These are phyloP conservation scores for Bacidia gigantensis DNA, from an alignment of 495 filamentous ascomycete genomes.

Conservation along the genomic window DNA sequence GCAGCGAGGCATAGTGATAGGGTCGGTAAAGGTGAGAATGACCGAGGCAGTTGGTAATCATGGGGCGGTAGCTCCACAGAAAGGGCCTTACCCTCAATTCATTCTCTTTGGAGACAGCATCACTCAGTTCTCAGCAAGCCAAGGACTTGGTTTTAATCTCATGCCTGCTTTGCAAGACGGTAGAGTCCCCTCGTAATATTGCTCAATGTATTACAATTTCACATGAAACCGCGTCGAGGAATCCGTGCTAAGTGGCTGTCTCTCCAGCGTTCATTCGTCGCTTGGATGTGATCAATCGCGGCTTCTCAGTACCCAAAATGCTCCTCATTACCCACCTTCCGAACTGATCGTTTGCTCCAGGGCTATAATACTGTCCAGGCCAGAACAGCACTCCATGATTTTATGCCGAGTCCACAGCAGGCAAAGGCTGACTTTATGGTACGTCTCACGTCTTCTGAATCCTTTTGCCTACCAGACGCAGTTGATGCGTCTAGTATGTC, in stretches of 20 bases:
- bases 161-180: slow-evolving; percentile 57
- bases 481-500: no score
- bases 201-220: no score
- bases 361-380: slow-evolving; percentile 59
- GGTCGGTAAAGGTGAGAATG: neutral
- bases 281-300: slow-evolving; percentile 56
- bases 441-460: no score
- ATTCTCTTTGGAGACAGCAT: slow-evolving; percentile 76
- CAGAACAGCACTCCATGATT: slow-evolving; percentile 39
- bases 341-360: slow-evolving; percentile 21
- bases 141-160: slow-evolving; percentile 53
- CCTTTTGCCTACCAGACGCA: no score
- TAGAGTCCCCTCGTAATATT: slow-evolving; percentile 18
- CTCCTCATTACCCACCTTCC: neutral
- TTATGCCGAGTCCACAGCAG: slow-evolving; percentile 41
- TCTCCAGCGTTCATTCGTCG: slow-evolving; percentile 43
- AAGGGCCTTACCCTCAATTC: slow-evolving; percentile 48
- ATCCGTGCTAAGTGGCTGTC: neutral
- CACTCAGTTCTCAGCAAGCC: slow-evolving; percentile 45
- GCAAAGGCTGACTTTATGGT: slow-evolving; percentile 56
- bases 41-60: neutral
- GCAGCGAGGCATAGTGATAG: neutral
- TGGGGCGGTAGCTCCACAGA: neutral
- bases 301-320: slow-evolving; percentile 26
- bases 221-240: no score